A percentile compares a stretch with the other conserved stretches of the same genome.
These are phyloP conservation scores for Kuraishia piskuri DNA, from an alignment of 805 yeast genomes.

Conservation along the genomic window DNA sequence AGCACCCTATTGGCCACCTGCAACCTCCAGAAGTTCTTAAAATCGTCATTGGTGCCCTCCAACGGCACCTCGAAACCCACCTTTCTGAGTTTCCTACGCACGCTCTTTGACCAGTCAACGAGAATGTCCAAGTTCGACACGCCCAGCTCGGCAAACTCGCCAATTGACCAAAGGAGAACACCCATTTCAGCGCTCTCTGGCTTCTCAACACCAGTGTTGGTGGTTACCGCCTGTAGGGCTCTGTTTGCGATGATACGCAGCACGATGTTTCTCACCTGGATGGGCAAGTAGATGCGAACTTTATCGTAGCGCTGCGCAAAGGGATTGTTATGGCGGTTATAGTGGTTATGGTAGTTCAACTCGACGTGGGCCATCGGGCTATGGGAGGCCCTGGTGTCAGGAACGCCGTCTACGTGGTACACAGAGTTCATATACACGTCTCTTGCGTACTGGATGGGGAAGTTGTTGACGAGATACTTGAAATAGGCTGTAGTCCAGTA, in stretches of 20 bases:
- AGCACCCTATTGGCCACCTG: neutral
- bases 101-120: neutral
- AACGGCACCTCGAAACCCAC: neutral
- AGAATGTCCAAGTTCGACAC: neutral
- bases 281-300: conserved; percentile 12
- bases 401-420: neutral
- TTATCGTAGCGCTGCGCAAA: conserved; percentile 16
- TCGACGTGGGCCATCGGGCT: neutral
- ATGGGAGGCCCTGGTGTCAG: neutral
- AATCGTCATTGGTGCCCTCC: neutral
- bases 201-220: too few relatives aligned
- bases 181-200: neutral
- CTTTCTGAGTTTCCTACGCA: neutral
- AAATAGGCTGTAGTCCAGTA: conserved; percentile 21
- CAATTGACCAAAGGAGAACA: neutral
- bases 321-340: conserved; percentile 16
- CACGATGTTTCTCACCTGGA: neutral
- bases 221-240: neutral
- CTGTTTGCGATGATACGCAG: neutral
- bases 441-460: conserved; percentile 14
- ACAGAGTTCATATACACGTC: conserved; percentile 13
- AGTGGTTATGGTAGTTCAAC: conserved; percentile 3
- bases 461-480: conserved; percentile 19
- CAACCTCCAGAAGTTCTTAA: neutral
- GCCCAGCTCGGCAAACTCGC: neutral